A percentile compares a stretch with the other conserved stretches of the same genome.
Evolutionary conservation across 2,329 filamentous ascomycete genomes (phyloP).

Genomic region (Claviceps sorghi): DNA sequence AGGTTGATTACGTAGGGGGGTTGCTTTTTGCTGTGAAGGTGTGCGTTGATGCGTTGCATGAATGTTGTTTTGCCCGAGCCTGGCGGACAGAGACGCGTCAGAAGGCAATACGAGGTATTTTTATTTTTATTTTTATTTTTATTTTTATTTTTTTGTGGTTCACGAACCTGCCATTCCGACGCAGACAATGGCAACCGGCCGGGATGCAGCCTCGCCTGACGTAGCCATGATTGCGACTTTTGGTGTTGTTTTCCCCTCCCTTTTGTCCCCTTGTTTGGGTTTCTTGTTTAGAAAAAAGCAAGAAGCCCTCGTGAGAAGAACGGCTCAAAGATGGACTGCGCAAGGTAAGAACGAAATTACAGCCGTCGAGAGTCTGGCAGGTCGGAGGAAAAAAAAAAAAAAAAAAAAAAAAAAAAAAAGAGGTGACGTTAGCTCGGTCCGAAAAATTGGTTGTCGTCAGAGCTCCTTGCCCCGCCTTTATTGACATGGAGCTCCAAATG

Average conservation of each 20-base stretch:
- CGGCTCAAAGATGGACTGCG: no score
- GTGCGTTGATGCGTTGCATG: conserved; percentile 93
- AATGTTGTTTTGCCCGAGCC: conserved; percentile 99
- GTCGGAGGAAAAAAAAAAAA: not conserved
- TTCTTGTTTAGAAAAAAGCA: not conserved
- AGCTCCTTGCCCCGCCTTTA: not conserved
- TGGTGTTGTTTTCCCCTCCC: no score
- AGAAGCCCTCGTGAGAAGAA: not conserved
- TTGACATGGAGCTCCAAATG: not conserved
- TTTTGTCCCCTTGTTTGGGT: no score
- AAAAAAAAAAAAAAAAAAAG: not conserved
- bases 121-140: not conserved
- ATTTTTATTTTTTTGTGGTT: not conserved
- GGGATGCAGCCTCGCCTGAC: conserved; percentile 15
- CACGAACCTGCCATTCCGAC: conserved; percentile 80
- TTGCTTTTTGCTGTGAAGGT: conserved; percentile 67
- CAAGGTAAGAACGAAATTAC: no score
- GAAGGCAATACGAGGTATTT: not conserved
- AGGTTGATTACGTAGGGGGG: conserved; percentile 95
- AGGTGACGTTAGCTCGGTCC: not conserved
- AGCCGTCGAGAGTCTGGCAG: no score
- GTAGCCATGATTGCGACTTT: conserved; percentile 17
- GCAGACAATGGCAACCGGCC: conserved; percentile 55
- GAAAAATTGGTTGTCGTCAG: conserved; percentile 5
- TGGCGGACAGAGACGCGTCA: conserved; percentile 17